Base-by-base conservation (phyloP, 345 rosid genomes). In the Melaleuca alternifolia region DNA sequence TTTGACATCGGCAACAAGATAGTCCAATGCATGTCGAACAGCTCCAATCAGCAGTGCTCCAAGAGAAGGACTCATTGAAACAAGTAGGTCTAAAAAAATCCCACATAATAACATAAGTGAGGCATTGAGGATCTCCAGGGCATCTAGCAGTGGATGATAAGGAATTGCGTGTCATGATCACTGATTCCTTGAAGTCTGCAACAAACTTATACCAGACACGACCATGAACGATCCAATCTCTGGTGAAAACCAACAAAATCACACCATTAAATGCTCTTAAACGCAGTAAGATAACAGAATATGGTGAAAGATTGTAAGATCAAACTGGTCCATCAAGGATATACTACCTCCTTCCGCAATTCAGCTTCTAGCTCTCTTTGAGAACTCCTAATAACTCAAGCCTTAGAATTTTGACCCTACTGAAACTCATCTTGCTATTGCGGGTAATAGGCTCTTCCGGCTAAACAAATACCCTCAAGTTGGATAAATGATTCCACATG, bases 21-120 rank as follows among this genome's bases (percentile, higher is more conserved):
- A 91, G 90, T 88, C 94, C 94, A 92, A 65, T 71, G 85, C 88
- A 90, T 86, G 83, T 88, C 87, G 93, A 92, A 92, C 89, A 90
- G 91, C 98, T 93, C 94, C 95, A 88, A 83, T 88, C 91, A 95
- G 93, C 95, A 90, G 85, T 84, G 91, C 96, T 91, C 93, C 96
- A 89, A 93, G 87, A 89, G 93, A 90, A 88, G 91, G 89, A 87
- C 89, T 89, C 94, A 95, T 91, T 92, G 91, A 91, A 93, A 92
- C 87, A 93, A 92, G 91, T 57, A 92, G 86, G 90, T 83, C 62
- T 87, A 91, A 82, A 89, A 87, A 85, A 86, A 85, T 87, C 91
- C 89, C 85, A 50, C 83, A 82, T 44, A 88, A 89, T 37, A 85
- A 92, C 87, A 90, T 88, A 85, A 91, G 87, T 33, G 89, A 86